Evolutionary conservation across 2,329 filamentous ascomycete species (phyloP).

Genomic region (Penicillium sp.): DNA sequence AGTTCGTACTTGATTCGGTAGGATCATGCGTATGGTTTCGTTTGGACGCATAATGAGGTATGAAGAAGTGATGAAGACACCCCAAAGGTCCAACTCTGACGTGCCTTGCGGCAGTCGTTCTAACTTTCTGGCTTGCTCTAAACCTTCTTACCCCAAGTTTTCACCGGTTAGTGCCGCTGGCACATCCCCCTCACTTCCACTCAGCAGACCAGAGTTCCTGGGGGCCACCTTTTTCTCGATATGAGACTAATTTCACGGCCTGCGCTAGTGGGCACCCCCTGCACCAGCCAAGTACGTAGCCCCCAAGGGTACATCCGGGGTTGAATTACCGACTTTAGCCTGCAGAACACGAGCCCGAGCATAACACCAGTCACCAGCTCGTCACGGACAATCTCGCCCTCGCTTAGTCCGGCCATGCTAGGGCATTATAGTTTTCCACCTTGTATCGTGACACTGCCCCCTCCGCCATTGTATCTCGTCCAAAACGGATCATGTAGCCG

Average conservation of each 20-base stretch:
- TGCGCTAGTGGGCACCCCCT: background rate
- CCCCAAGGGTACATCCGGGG: background rate
- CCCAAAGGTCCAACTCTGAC: too few species aligned
- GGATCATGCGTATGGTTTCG: background rate
- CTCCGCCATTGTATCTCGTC: background rate
- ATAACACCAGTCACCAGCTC: conserved; percentile 3
- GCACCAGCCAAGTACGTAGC: background rate
- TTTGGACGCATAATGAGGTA: background rate
- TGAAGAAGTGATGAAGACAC: too few species aligned
- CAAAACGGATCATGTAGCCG: conserved; percentile 8
- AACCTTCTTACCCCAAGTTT: too few species aligned
- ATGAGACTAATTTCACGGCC: background rate
- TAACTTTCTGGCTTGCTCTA: too few species aligned
- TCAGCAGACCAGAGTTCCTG: too few species aligned
- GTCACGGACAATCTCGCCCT: conserved; percentile 10
- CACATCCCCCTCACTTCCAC: too few species aligned
- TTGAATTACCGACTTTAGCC: conserved; percentile 10
- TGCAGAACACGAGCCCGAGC: conserved; percentile 10
- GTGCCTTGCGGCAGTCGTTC: too few species aligned
- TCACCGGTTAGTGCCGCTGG: too few species aligned
- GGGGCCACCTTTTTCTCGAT: background rate
- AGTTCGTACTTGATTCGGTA: background rate
- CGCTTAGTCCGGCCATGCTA: background rate
- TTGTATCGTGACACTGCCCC: background rate
- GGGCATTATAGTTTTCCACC: background rate